phyloP scores from a whole-genome alignment of 805 yeast genomes.

The Myxozyma geophila region DNA sequence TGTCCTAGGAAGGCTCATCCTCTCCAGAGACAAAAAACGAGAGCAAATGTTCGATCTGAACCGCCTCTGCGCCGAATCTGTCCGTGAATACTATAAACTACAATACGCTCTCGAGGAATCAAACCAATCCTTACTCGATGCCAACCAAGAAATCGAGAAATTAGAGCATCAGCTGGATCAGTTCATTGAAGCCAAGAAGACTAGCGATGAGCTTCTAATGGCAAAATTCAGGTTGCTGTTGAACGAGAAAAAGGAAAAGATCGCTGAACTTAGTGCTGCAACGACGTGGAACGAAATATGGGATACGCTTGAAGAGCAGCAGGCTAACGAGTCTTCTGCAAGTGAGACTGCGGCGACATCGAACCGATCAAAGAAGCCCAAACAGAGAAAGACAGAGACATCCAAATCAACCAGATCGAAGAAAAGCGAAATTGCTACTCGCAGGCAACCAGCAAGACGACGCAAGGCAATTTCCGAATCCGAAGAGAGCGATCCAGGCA shows the following conservation, averaged over 20 bases:
- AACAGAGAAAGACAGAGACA: background rate
- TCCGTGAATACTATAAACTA: background rate
- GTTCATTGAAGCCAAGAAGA: conserved; percentile 13
- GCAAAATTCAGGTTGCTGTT: conserved; percentile 17
- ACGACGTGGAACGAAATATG: background rate
- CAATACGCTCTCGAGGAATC: background rate
- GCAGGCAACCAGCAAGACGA: conserved; percentile 2
- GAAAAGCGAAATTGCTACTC: background rate
- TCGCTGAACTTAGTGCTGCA: conserved; percentile 14
- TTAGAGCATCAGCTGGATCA: conserved; percentile 11
- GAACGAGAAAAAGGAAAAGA: conserved; percentile 24
- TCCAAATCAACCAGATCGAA: background rate
- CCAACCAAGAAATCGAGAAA: background rate
- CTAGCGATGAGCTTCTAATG: conserved; percentile 9
- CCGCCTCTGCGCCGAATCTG: background rate
- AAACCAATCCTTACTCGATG: background rate
- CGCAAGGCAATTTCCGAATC: background rate
- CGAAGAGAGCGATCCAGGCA: background rate
- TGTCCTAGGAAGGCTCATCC: conserved; percentile 11
- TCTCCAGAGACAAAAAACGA: conserved; percentile 3
- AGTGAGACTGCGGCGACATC: background rate
- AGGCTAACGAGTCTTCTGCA: background rate
- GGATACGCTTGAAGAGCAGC: background rate
- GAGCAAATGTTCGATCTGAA: conserved; percentile 16
- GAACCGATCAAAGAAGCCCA: background rate